Evolutionary conservation across 148 eudicot species (phyloP).

Genomic region (Polygonum maritimum): DNA sequence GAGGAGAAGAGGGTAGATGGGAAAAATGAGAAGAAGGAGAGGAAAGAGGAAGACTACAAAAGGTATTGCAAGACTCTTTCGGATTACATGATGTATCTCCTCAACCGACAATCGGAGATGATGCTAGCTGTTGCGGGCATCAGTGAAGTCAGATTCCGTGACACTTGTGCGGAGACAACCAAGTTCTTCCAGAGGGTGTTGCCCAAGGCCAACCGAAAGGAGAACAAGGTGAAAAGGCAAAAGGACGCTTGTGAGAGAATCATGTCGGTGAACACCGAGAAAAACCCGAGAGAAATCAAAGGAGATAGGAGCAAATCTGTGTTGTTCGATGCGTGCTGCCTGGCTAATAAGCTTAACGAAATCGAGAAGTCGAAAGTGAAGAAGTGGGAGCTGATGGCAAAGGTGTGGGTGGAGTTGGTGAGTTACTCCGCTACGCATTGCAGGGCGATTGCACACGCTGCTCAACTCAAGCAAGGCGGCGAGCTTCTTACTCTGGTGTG

Average conservation of each 20-base stretch:
- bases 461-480: conserved; percentile 1
- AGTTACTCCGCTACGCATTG: conserved; percentile 5
- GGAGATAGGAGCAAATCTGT: conserved; percentile 10
- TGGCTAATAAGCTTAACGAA: not conserved
- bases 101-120: not conserved
- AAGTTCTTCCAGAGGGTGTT: conserved; percentile 7
- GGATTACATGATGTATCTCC: conserved; percentile 6
- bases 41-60: not conserved
- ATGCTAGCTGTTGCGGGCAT: conserved; percentile 1
- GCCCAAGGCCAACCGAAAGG: not conserved
- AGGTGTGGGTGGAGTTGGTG: conserved; percentile 9
- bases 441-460: not conserved
- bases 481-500: conserved; percentile 7
- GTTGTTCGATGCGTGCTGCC: not conserved
- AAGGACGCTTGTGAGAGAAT: not conserved
- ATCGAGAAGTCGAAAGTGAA: not conserved
- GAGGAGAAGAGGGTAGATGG: not conserved
- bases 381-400: conserved; percentile 3
- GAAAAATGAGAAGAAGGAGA: not conserved
- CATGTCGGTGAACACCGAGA: not conserved
- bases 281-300: not conserved
- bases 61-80: not conserved
- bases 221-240: not conserved
- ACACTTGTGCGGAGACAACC: conserved; percentile 7
- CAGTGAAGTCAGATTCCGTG: conserved; percentile 1